Conservation (phyloP, 2,329 filamentous ascomycete genomes). For the Cladosporium colombiae region DNA sequence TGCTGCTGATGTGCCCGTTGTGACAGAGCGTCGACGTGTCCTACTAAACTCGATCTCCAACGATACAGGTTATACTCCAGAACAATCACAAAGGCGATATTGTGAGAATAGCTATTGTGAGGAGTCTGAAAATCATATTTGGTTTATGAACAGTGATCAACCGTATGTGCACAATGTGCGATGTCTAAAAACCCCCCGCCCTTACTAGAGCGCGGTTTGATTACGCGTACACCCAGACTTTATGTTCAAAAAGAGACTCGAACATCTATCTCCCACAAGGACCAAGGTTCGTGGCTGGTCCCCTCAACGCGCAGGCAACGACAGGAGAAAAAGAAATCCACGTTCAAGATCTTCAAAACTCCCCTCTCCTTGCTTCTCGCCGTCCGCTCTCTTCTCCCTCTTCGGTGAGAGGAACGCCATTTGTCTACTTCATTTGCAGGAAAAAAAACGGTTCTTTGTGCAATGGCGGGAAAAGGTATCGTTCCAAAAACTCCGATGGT, state of each 20-base stretch:
- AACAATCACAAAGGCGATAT: too few relatives aligned
- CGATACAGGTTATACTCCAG: too few relatives aligned
- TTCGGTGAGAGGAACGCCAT: not conserved
- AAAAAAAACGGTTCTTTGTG: not conserved
- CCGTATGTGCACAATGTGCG: not conserved
- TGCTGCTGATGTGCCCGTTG: not conserved
- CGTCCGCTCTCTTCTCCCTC: not conserved
- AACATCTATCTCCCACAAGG: not conserved
- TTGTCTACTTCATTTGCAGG: not conserved
- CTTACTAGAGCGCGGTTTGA: not conserved
- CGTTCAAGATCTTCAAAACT: not conserved
- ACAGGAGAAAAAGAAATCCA: not conserved
- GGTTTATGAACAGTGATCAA: not conserved
- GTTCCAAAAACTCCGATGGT: conserved; percentile 3
- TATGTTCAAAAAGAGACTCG: not conserved
- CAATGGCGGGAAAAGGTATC: not conserved
- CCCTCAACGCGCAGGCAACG: not conserved
- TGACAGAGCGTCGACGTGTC: not conserved
- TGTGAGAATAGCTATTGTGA: too few relatives aligned
- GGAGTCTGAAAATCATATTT: not conserved
- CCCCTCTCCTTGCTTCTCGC: not conserved
- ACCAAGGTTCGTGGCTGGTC: conserved; percentile 9
- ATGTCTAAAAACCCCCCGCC: not conserved
- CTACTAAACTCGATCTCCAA: not conserved
- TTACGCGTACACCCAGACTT: not conserved